Evolutionary conservation across 768 basidiomycete genomes (phyloP), one percentile per base, ranked within the genome.

Genomic region (Mycena capillaripes): DNA sequence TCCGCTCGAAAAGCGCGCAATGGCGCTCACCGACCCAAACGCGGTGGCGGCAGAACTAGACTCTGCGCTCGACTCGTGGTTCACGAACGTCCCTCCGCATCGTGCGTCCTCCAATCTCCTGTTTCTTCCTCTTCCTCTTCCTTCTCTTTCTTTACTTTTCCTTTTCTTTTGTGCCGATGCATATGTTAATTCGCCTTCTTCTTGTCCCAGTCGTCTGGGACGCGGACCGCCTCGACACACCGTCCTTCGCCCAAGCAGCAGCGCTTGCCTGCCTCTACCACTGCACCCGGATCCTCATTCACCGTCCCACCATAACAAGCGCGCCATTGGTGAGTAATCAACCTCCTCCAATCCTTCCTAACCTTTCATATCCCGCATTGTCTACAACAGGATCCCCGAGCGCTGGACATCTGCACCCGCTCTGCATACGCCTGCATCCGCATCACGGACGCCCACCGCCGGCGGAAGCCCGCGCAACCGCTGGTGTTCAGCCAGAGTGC

Each of bases 381-480:
- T n/a, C n/a, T n/a, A n/a, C n/a, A n/a, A n/a, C n/a, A n/a, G n/a
- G n/a, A n/a, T n/a, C n/a, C n/a, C n/a, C n/a, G n/a, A n/a, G 48
- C 58, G 11, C 11, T 40, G 25, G 89, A 90, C 0, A 92, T 92
- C 65, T 92, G 91, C 78, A 87, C 87, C 42, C 91, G 90, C 32
- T 86, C 92, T 5, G 89, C 92, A 0, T 83, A 91, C 11, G 89
- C 90, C 0, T 88, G 86, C 56, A 84, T 85, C 23, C 89, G 89
- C 57, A 83, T 93, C 38, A 78, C 89, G 53, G 89, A 91, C 66
- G 79, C 82, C 16, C 82, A 84, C 38, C 83, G 83, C 34, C 75
- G 56, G 34, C 77, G 79, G 19, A 36, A 75, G 0, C 59, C 73
- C 1, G 56, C 34, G 8, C 32, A 29, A 29, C 73, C 70, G 1